A percentile compares a stretch with the other conserved stretches of the same genome.
phyloP scores from a whole-genome alignment of 1,139 yeast genomes.

The Scheffersomyces parashehatae region DNA sequence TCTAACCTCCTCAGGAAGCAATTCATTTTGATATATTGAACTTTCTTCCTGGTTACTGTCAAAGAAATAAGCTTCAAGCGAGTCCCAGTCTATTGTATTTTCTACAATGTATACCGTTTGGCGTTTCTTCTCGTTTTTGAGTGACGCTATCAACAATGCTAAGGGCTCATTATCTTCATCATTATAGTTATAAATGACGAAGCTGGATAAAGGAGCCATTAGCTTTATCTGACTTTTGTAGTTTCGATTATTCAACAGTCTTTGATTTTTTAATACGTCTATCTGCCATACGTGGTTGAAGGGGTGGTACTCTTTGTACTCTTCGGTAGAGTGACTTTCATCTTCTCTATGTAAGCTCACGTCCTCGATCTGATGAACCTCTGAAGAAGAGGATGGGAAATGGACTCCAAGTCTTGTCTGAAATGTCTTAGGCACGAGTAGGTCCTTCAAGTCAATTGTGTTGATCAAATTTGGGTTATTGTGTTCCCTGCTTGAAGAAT shows the following conservation, averaged over 20 bases:
- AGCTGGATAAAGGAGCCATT: conserved; percentile 35
- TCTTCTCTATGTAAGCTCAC: conserved; percentile 1
- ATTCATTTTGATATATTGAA: conserved; percentile 4
- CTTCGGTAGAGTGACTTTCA: not conserved
- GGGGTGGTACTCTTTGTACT: conserved; percentile 10
- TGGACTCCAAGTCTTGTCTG: conserved; percentile 1
- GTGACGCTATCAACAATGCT: conserved; percentile 11
- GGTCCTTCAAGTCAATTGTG: conserved; percentile 21
- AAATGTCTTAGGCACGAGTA: conserved; percentile 13
- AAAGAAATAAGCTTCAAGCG: conserved; percentile 2
- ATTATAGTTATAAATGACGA: conserved; percentile 33
- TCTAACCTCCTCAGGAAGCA: conserved; percentile 2
- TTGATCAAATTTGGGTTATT: conserved; percentile 17
- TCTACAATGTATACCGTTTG: conserved; percentile 12
- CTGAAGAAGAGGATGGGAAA: conserved; percentile 3
- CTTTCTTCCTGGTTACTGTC: conserved; percentile 5
- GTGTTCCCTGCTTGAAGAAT: conserved; percentile 7
- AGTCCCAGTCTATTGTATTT: conserved; percentile 8
- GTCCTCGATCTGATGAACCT: conserved; percentile 2
- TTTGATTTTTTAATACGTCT: conserved; percentile 1
- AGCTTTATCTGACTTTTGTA: conserved; percentile 31
- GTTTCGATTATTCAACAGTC: conserved; percentile 33
- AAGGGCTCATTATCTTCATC: conserved; percentile 14
- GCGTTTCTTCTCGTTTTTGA: conserved; percentile 7
- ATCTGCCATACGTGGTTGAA: conserved; percentile 11